These are phyloP conservation scores for Trichoderma erinaceum DNA, from an alignment of 495 filamentous ascomycete genomes.

Conservation along the genomic window DNA sequence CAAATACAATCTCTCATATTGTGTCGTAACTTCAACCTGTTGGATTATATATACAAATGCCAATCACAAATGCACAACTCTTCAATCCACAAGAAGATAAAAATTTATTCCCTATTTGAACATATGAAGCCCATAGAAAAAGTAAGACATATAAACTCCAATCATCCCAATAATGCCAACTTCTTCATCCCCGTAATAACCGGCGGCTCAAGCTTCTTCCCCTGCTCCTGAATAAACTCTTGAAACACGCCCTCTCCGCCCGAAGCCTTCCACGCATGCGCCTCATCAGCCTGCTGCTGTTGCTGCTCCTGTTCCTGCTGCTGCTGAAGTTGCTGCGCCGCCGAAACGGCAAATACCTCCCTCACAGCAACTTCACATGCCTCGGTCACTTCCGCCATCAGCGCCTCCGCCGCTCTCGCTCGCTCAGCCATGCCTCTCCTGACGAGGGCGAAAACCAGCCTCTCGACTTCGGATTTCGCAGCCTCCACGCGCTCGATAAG, in stretches of 20 bases:
- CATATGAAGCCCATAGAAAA: neutral
- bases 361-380: conserved; percentile 55
- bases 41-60: too few species aligned
- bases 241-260: conserved; percentile 47
- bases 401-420: conserved; percentile 66
- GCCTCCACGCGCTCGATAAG: conserved; percentile 78
- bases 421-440: conserved; percentile 82
- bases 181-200: conserved; percentile 42
- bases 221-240: conserved; percentile 43
- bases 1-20: too few species aligned
- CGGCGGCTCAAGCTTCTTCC: conserved; percentile 40
- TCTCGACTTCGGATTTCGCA: conserved; percentile 58
- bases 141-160: neutral
- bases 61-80: too few species aligned
- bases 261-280: conserved; percentile 32
- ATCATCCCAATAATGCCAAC: conserved; percentile 49
- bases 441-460: conserved; percentile 66
- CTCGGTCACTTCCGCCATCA: conserved; percentile 63
- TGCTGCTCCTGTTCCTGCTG: conserved; percentile 23
- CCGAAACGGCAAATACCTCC: conserved; percentile 57
- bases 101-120: too few species aligned
- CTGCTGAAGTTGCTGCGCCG: conserved; percentile 20
- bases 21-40: too few species aligned
- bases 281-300: conserved; percentile 28
- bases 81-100: too few species aligned